A percentile compares a stretch with the other conserved stretches of the same genome.
Conservation (phyloP, 2,329 filamentous ascomycete genomes). For the Diaporthe ampelina region DNA sequence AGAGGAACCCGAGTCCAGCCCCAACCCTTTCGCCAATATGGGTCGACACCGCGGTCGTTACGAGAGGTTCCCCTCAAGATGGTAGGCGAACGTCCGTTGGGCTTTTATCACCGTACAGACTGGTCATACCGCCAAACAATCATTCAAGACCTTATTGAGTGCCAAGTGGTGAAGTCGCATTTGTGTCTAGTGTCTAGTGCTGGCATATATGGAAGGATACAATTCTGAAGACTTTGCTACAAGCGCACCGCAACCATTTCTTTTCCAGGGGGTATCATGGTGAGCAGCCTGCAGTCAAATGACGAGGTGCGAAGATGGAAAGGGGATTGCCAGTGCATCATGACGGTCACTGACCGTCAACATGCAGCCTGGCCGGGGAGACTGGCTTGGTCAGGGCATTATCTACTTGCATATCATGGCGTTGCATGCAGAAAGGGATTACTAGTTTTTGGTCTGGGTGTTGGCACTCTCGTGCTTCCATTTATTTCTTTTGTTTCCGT, state of each 20-base stretch:
- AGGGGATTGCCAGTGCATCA: background rate
- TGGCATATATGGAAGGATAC: background rate
- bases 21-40: constrained; percentile 54
- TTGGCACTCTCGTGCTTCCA: constrained; percentile 23
- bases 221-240: background rate
- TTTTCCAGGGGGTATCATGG: background rate
- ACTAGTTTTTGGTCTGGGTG: constrained; percentile 27
- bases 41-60: constrained; percentile 53
- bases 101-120: background rate
- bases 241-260: background rate
- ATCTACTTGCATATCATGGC: constrained; percentile 36
- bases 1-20: constrained; percentile 37
- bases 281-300: no score
- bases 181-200: background rate
- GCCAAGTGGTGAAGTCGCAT: background rate
- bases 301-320: background rate
- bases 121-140: background rate
- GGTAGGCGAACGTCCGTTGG: constrained; percentile 33
- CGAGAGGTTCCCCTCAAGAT: constrained; percentile 58
- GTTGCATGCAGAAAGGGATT: constrained; percentile 36
- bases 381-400: background rate
- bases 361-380: background rate
- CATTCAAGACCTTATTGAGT: no score
- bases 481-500: background rate
- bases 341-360: background rate